Evolutionary conservation across 345 rosid genomes (phyloP), one percentile per base, ranked within the genome.

Genomic region (Excoecaria agallocha): DNA sequence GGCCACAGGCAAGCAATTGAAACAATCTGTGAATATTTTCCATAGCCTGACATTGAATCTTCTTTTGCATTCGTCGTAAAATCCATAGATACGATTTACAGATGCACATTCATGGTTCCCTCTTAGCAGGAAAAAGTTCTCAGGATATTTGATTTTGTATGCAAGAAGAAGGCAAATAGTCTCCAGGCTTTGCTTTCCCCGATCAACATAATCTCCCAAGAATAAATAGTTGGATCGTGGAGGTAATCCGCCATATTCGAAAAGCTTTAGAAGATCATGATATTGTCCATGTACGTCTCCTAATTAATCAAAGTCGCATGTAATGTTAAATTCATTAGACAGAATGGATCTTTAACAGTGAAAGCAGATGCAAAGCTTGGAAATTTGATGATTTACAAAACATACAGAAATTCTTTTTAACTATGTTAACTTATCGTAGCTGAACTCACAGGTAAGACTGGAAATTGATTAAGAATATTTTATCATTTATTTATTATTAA

Each of bases 101-200:
- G 81, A 78, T 30, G 81, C 81, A 54, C 81, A 78, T 69, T 78
- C 81, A 62, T 78, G 81, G 78, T 78, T 79, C 22, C 82, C 82
- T 37, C 82, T 61, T 45, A 79, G 12, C 17, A 79, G 71, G 75
- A 74, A 79, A 39, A 79, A 74, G 49, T 74, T 74, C 17, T 74
- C 75, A 17, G 78, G 78, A 57, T 74, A 79, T 43, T 69, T 78
- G 35, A 78, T 78, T 56, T 78, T 78, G 48, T 62, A 78, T 24
- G 81, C 81, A 35, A 78, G 74, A 39, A 78, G 81, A 54, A 78
- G 81, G 71, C 81, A 78, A 5, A 78, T 78, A 25, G 77, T 78
- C 68, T 78, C 81, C 51, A 78, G 61, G 46, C 81, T 78, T 78
- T 78, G 81, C 66, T 78, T 78, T 56, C 82, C 82, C 2, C 82